Base-by-base conservation (phyloP, 352 stramenopile genomes). In the Phytophthora podocarpi region DNA sequence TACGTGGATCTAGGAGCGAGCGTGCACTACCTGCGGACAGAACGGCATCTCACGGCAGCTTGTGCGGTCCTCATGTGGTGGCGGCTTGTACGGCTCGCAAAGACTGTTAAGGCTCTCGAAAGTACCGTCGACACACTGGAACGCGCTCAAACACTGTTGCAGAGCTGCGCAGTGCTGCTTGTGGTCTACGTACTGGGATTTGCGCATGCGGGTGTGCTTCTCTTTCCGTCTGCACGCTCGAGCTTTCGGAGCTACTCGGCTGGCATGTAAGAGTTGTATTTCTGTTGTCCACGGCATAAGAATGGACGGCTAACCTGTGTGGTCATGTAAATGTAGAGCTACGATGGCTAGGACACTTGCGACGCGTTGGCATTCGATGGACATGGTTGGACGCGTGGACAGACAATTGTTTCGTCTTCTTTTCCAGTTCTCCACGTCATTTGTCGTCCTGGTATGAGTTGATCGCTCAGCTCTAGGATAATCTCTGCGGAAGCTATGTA, bases 51-150 rank as follows among this genome's bases (percentile, higher is more conserved):
- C 24, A 71, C 70, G 10, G 82, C 77, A 18, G 69, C 45, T 40
- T 76, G 74, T 12, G 72, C 55, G 0, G 59, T 81, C 10, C 57
- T 89, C 21, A 87, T 91, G 75, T 87, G 82, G 79, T 86, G 70
- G 73, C 76, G 79, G 1, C 49, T 89, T 7, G 26, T 85, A 18
- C 76, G 78, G 16, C 64, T 88, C 3, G 74, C 69, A 24, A 72
- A 76, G 27, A 70, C 64, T 21, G 35, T 89, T 23, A 80, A 76
- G 32, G 63, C 71, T 12, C 64, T 91, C 6, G 69, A 85, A 27
- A 55, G 41, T 8, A 73, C 66, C 0, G 43, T 89, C 4, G 66
- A 74, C 8, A 84, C 81, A 36, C 62, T 87, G 12, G 66, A 80
- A 42, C 62, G 67, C 1, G 71, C 77, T 1, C 74, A 83, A 24